Conservation (phyloP, 352 stramenopile species). For the Globisporangium parvum region DNA sequence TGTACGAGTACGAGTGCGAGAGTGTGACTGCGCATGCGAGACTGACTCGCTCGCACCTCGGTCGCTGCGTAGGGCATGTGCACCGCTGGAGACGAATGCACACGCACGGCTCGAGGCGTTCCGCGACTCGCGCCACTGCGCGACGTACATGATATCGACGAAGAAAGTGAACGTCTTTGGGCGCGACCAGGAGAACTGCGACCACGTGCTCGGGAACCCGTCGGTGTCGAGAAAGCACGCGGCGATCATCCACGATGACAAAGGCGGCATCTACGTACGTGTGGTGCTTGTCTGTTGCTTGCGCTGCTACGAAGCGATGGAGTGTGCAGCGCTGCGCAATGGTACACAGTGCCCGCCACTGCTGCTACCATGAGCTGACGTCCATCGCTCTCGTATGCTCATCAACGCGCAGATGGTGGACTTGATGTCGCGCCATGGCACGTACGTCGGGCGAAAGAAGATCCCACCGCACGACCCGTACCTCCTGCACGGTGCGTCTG, state of each 20-base stretch:
- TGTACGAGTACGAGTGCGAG: background rate
- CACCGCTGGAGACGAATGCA: constrained; percentile 52
- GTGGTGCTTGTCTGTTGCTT: too few species aligned
- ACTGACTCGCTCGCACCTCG: background rate
- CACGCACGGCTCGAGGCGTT: constrained; percentile 74
- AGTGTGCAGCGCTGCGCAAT: background rate
- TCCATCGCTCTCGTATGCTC: background rate
- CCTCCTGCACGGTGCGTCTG: constrained; percentile 67
- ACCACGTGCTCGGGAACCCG: constrained; percentile 84
- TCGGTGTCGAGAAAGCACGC: constrained; percentile 85
- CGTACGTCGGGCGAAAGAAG: constrained; percentile 79
- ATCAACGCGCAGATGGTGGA: constrained; percentile 64
- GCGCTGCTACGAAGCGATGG: background rate
- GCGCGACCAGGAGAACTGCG: constrained; percentile 78
- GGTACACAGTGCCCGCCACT: background rate
- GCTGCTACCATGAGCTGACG: background rate
- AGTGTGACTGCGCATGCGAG: background rate
- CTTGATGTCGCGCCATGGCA: constrained; percentile 85
- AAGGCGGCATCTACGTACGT: constrained; percentile 80
- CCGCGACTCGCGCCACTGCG: constrained; percentile 68
- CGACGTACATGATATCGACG: constrained; percentile 82
- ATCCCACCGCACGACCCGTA: constrained; percentile 80
- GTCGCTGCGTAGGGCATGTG: constrained; percentile 40
- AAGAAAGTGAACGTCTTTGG: constrained; percentile 82
- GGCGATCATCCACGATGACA: constrained; percentile 74